phyloP scores from a whole-genome alignment of 805 yeast species.

The Barnettozyma sucrosica region DNA sequence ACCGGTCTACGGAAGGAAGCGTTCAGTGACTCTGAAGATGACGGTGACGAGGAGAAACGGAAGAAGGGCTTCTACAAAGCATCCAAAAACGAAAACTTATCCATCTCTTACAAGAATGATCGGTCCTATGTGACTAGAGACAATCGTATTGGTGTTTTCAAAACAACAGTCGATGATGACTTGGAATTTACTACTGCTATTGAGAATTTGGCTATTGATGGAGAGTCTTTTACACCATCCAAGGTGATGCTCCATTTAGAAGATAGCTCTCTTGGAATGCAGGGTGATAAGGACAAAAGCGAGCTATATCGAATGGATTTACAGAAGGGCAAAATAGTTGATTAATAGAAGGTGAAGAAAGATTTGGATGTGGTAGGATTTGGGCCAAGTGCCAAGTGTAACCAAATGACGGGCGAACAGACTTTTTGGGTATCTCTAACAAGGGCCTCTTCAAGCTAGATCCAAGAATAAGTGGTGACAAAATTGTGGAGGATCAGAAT shows the following conservation, averaged over 20 bases:
- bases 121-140: conserved; percentile 79
- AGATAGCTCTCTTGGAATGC: conserved; percentile 64
- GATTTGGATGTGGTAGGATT: conserved; percentile 46
- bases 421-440: conserved; percentile 66
- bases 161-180: conserved; percentile 42
- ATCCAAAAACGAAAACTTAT: conserved; percentile 56
- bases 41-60: conserved; percentile 31
- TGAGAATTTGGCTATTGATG: conserved; percentile 47
- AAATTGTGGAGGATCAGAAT: conserved; percentile 51
- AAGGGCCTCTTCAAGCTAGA: conserved; percentile 71
- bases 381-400: conserved; percentile 68
- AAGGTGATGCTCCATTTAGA: conserved; percentile 73
- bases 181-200: conserved; percentile 66
- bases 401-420: conserved; percentile 68
- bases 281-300: conserved; percentile 41
- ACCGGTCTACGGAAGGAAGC: conserved; percentile 20
- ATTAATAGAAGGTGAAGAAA: conserved; percentile 67
- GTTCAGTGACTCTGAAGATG: conserved; percentile 32
- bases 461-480: conserved; percentile 60
- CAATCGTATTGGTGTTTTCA: conserved; percentile 74
- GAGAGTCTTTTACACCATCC: conserved; percentile 47
- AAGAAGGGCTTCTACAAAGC: conserved; percentile 22
- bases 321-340: conserved; percentile 75
- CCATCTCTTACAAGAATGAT: conserved; percentile 64
- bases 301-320: conserved; percentile 71